Conservation (phyloP, 129 eudicot species). For the Pulicaria dysenterica region DNA sequence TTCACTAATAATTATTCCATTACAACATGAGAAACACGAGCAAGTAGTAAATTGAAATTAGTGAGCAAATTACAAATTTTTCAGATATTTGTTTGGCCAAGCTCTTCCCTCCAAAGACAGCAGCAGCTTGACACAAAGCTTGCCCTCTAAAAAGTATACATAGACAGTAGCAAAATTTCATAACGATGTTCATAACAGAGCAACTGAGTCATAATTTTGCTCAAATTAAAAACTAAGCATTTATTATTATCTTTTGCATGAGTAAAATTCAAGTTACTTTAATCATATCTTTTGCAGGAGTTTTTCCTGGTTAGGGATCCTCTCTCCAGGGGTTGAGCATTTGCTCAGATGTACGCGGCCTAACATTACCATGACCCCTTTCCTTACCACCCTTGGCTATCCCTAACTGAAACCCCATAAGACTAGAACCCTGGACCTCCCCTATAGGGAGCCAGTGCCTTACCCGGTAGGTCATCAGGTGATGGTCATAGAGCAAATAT, state of each 20-base stretch:
- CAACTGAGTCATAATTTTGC: neutral
- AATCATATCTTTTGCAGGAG: neutral
- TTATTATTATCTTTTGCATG: neutral
- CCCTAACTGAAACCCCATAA: no score
- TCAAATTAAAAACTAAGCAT: neutral
- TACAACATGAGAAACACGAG: neutral
- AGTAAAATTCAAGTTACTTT: neutral
- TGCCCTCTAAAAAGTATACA: conserved; percentile 62
- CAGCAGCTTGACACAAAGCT: conserved; percentile 94
- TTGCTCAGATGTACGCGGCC: no score
- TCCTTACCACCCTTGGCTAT: no score
- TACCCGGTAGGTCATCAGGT: no score
- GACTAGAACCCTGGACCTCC: no score
- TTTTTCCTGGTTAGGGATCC: no score
- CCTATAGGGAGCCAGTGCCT: no score
- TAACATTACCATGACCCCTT: no score
- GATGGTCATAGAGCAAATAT: no score
- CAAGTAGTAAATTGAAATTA: neutral
- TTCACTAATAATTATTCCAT: neutral
- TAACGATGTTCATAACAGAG: neutral
- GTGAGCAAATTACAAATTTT: conserved; percentile 52
- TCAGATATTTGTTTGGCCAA: conserved; percentile 88
- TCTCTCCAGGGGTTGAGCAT: no score
- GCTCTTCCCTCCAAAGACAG: conserved; percentile 96
- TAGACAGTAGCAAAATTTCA: conserved; percentile 15